Percentiles rank a stretch among this genome's conserved stretches.
Evolutionary conservation across 495 filamentous ascomycete species (phyloP).

Genomic region (Lasiosphaeris hirsuta): DNA sequence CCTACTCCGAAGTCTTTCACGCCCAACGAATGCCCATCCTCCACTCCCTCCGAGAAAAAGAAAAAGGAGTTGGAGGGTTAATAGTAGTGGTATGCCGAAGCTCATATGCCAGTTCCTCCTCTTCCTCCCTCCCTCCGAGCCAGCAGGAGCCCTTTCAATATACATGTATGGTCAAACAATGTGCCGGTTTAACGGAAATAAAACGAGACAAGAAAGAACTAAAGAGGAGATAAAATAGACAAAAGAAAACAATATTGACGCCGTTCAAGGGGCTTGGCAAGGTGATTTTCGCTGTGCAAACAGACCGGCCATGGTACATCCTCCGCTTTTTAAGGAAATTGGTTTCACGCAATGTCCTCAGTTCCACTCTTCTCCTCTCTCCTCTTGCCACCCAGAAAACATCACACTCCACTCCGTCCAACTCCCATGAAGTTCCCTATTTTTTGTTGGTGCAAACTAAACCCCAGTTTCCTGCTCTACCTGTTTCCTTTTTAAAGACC

Average conservation of each 20-base stretch:
- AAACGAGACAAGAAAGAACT: slow-evolving; percentile 31
- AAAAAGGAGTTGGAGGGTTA: not conserved
- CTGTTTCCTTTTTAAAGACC: too few relatives aligned
- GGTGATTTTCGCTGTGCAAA: slow-evolving; percentile 1
- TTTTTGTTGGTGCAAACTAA: too few relatives aligned
- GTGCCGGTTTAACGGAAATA: slow-evolving; percentile 14
- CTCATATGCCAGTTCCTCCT: not conserved
- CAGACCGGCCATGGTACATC: slow-evolving; percentile 9
- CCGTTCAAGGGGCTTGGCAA: slow-evolving; percentile 1
- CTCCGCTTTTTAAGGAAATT: not conserved
- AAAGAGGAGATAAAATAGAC: slow-evolving; percentile 18
- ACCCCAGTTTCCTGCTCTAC: too few relatives aligned
- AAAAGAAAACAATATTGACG: slow-evolving; percentile 24
- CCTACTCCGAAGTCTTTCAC: too few relatives aligned
- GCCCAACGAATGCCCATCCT: not conserved
- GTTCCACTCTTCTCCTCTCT: not conserved
- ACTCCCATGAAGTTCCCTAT: too few relatives aligned
- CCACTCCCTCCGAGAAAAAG: slow-evolving; percentile 2
- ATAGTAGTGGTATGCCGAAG: not conserved
- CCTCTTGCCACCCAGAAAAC: too few relatives aligned
- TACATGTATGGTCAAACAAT: slow-evolving; percentile 41
- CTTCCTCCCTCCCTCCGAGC: slow-evolving; percentile 25
- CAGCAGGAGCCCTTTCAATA: slow-evolving; percentile 49
- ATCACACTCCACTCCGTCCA: too few relatives aligned
- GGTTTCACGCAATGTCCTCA: too few relatives aligned